These are phyloP conservation scores for Suhomyces emberorum DNA, from an alignment of 805 yeast genomes.

Conservation along the genomic window DNA sequence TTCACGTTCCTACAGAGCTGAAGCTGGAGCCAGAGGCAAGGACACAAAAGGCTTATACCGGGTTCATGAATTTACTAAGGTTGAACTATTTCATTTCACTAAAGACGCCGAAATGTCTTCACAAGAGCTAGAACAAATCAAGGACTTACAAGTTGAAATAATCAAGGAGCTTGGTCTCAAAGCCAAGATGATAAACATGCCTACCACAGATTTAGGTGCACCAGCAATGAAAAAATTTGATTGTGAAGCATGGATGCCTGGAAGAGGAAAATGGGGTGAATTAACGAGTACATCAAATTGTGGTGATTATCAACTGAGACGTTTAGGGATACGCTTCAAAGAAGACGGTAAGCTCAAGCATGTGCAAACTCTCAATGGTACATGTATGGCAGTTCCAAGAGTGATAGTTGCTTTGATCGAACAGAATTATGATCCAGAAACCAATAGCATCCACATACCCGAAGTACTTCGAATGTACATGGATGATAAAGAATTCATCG, in stretches of 20 bases:
- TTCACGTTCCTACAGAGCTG: conserved; percentile 87
- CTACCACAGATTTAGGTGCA: conserved; percentile 85
- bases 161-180: conserved; percentile 66
- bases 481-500: conserved; percentile 67
- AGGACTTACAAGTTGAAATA: conserved; percentile 61
- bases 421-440: conserved; percentile 64
- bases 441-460: conserved; percentile 60
- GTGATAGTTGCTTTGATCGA: conserved; percentile 87
- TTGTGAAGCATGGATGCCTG: conserved; percentile 98
- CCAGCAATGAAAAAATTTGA: conserved; percentile 92
- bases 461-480: conserved; percentile 63
- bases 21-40: conserved; percentile 94
- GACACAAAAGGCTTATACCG: conserved; percentile 91
- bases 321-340: conserved; percentile 66
- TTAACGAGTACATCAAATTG: conserved; percentile 89
- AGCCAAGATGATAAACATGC: conserved; percentile 85
- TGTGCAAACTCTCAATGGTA: conserved; percentile 88
- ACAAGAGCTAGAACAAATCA: conserved; percentile 55
- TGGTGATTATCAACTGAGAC: conserved; percentile 82
- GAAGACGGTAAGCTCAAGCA: conserved; percentile 38
- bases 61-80: conserved; percentile 95
- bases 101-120: conserved; percentile 41
- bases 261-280: conserved; percentile 91
- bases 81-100: conserved; percentile 82
- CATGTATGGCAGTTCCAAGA: conserved; percentile 94